Conservation (phyloP, 1,139 yeast species). For the Pichia kudriavzevii region DNA sequence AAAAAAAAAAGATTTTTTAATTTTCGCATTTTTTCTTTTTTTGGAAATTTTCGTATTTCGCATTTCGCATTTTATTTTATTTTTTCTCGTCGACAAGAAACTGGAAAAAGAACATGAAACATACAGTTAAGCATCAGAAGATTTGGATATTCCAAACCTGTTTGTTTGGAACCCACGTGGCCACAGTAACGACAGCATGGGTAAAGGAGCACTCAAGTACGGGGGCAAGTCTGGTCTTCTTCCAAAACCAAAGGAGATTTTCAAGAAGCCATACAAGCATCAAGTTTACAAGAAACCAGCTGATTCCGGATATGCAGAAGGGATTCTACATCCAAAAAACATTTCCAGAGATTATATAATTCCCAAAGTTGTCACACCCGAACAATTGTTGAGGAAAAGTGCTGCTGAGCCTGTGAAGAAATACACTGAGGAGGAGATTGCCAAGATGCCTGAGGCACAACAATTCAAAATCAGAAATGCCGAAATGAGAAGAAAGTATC, state of each 20-base stretch:
- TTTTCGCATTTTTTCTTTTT: background rate
- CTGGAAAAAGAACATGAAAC: background rate
- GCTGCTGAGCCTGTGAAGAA: constrained; percentile 32
- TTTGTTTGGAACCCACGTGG: too few species aligned
- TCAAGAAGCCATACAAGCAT: constrained; percentile 61
- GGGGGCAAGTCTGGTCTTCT: constrained; percentile 78
- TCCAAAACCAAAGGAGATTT: constrained; percentile 67
- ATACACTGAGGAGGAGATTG: constrained; percentile 22
- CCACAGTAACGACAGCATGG: constrained; percentile 32
- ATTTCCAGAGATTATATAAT: constrained; percentile 49
- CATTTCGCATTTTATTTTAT: background rate
- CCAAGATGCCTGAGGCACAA: constrained; percentile 40
- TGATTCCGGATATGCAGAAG: constrained; percentile 67
- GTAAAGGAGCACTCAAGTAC: constrained; percentile 43
- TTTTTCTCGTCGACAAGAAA: background rate
- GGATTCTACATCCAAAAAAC: constrained; percentile 63
- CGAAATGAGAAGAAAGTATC: constrained; percentile 64
- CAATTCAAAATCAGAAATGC: constrained; percentile 51
- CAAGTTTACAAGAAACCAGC: constrained; percentile 40
- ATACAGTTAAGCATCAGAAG: too few species aligned
- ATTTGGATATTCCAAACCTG: too few species aligned
- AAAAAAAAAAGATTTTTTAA: too few species aligned
- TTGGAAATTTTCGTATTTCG: background rate
- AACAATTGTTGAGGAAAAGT: constrained; percentile 25
- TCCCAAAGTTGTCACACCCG: constrained; percentile 43